Percentiles rank a stretch among this genome's conserved stretches.
Evolutionary conservation across 2,329 filamentous ascomycete genomes (phyloP).

Genomic region (Escovopsis sp.): DNA sequence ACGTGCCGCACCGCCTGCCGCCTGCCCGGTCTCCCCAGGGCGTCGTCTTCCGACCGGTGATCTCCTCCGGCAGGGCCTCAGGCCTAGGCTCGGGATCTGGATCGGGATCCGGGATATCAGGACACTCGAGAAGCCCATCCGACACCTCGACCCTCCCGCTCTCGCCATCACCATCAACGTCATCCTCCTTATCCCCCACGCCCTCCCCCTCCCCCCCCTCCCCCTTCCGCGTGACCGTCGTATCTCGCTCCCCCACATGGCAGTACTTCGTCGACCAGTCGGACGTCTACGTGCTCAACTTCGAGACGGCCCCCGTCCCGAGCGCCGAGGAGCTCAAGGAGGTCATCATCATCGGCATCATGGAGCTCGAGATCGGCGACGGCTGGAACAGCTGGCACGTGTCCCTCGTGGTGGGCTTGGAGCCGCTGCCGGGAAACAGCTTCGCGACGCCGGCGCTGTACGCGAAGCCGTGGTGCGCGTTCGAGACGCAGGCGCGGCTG

Average conservation of each 20-base stretch:
- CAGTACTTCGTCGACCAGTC: slow-evolving; percentile 10
- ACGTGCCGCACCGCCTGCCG: slow-evolving; percentile 9
- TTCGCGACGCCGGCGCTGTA: slow-evolving; percentile 14
- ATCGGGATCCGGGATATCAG: too few relatives aligned
- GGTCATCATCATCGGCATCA: slow-evolving; percentile 10
- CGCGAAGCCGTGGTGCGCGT: slow-evolving; percentile 14
- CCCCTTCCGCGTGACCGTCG: slow-evolving; percentile 6
- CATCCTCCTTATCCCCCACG: too few relatives aligned
- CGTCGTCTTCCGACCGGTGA: slow-evolving; percentile 11
- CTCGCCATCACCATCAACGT: too few relatives aligned
- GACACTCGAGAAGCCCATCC: too few relatives aligned
- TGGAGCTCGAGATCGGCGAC: slow-evolving; percentile 9
- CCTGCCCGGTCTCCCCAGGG: slow-evolving; percentile 11
- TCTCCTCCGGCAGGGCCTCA: slow-evolving; percentile 5
- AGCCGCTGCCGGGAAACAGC: slow-evolving; percentile 12
- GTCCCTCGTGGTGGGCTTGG: slow-evolving; percentile 12
- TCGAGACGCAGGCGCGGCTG: slow-evolving; percentile 10
- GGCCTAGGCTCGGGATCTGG: too few relatives aligned
- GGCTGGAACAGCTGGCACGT: slow-evolving; percentile 4
- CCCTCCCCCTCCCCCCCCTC: too few relatives aligned
- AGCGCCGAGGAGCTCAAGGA: slow-evolving; percentile 7
- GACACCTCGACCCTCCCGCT: too few relatives aligned
- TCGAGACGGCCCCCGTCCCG: slow-evolving; percentile 10
- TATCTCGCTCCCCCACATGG: slow-evolving; percentile 14
- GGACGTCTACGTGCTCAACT: slow-evolving; percentile 13